Evolutionary conservation across 106 monocot species (phyloP), one percentile per base, ranked within the genome.

Genomic region (Acorus gramineus): DNA sequence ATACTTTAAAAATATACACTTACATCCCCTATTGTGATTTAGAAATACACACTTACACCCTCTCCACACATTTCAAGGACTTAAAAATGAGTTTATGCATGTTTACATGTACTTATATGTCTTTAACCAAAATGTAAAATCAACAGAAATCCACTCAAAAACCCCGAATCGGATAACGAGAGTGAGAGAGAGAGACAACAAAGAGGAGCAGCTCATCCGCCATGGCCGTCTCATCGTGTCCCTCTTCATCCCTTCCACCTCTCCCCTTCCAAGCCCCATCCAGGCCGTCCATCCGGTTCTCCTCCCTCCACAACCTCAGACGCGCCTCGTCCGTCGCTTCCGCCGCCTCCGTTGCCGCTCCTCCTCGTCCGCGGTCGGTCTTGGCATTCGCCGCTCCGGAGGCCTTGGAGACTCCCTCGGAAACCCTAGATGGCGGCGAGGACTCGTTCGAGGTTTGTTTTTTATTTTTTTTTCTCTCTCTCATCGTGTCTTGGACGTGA

Each of bases 171-270:
- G 28, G 28, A 28, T 28, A 28, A 28, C 28, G 28, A 28, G 28
- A 28, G 28, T 28, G 28, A 28, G 0, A 28, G 28, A n/a, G n/a
- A n/a, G n/a, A n/a, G n/a, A 28, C 28, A 28, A 28, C 28, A 28
- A 28, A 28, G 28, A 28, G 28, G 28, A 28, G 28, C 28, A 28
- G 49, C 8, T 14, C 49, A 1, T 50, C 11, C 63, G 49, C 69
- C 69, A 69, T 69, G 69, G 69, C 59, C 11, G 58, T 52, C 5
- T 50, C 59, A 11, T 43, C 42, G 1, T 60, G 50, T 4, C 49
- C 60, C n/a, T 50, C 59, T 43, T 43, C 50, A 0, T 60, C 59
- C 3, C 49, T 69, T 42, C 69, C 60, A 42, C 60, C 59, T 10
- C 69, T 69, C 50, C 44, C 50, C 59, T 28, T 50, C 59, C 43